These are phyloP conservation scores for Leucocoprinus leucothites DNA, from an alignment of 768 basidiomycete genomes.

Conservation along the genomic window DNA sequence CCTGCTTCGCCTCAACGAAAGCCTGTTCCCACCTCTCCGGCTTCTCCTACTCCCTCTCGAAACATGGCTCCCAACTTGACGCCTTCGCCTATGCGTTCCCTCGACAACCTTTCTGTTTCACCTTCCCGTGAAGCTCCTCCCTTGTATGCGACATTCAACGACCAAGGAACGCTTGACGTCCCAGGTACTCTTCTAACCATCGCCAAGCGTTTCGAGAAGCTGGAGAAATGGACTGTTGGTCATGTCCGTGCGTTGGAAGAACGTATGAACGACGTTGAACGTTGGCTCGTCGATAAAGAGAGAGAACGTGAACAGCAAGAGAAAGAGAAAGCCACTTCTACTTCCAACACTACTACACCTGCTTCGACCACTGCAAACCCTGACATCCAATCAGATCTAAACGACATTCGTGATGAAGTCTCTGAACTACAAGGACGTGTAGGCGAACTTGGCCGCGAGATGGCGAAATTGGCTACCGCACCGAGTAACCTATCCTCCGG, in stretches of 20 bases:
- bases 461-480: slow-evolving; percentile 67
- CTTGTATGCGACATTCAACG: slow-evolving; percentile 72
- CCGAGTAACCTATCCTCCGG: slow-evolving; percentile 48
- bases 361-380: slow-evolving; percentile 5
- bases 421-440: slow-evolving; percentile 74
- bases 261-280: slow-evolving; percentile 88
- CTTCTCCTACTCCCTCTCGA: slow-evolving; percentile 64
- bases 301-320: slow-evolving; percentile 49
- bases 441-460: slow-evolving; percentile 72
- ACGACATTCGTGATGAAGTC: slow-evolving; percentile 63
- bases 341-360: too few species aligned
- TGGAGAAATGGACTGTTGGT: slow-evolving; percentile 87
- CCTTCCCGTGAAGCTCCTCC: slow-evolving; percentile 63
- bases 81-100: slow-evolving; percentile 59
- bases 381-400: slow-evolving; percentile 39
- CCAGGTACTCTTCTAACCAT: slow-evolving; percentile 71
- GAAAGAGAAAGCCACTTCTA: too few species aligned
- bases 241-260: slow-evolving; percentile 90
- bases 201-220: slow-evolving; percentile 81
- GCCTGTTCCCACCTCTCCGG: slow-evolving; percentile 50
- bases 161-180: slow-evolving; percentile 71
- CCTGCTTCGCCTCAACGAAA: slow-evolving; percentile 41
- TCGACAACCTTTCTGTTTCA: slow-evolving; percentile 38
- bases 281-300: slow-evolving; percentile 86
- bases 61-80: slow-evolving; percentile 55